Base-by-base conservation (phyloP, 768 basidiomycete genomes). In the Chalciporus sphaerocephalus region DNA sequence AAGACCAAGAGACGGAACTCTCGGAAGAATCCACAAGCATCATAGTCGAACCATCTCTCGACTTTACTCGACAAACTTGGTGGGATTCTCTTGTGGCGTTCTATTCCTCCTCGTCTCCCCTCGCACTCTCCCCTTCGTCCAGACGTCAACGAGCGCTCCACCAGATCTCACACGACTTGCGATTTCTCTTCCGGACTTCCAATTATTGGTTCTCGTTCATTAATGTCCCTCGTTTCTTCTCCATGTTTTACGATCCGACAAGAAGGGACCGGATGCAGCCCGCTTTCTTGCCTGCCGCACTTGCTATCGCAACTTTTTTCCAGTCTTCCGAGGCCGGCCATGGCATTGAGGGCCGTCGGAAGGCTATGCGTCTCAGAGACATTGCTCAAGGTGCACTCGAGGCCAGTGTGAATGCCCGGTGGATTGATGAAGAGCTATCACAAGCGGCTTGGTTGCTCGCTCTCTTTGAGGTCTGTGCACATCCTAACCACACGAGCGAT, bases 381-480 rank as follows among this genome's bases (percentile, higher is more conserved):
- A 73, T 82, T 55, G 86, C 86, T 25, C 85, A 85, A 59, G 71
- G 74, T 39, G 78, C 82, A 10, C 65, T 89, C 51, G 84, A 89
- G 49, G 81, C 81, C 18, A 87, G 85, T 56, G 64, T 85, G 47
- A 82, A 77, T 56, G 76, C 81, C 35, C 76, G 79, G 15, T 85
- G 83, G 80, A 73, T 89, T 12, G 85, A 89, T 52, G 81, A 85
- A 55, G 79, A 77, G 24, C 73, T 88, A 6, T 84, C 80, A 11
- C 83, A 89, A 64, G 83, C 85, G 28, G 81, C 84, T 44, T 89
- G 83, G 86, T 62, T 90, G 27, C 63, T 89, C 32, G 76, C 86
- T 10, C 65, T 87, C 50, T 89, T 88, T 50, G 85, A 88, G 59
- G 65, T 86, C 46, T 85, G 79, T 49, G 74, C 81, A 0, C 84